Base-by-base conservation (phyloP, 2,329 filamentous ascomycete genomes). In the Aspergillus arachidicola region DNA sequence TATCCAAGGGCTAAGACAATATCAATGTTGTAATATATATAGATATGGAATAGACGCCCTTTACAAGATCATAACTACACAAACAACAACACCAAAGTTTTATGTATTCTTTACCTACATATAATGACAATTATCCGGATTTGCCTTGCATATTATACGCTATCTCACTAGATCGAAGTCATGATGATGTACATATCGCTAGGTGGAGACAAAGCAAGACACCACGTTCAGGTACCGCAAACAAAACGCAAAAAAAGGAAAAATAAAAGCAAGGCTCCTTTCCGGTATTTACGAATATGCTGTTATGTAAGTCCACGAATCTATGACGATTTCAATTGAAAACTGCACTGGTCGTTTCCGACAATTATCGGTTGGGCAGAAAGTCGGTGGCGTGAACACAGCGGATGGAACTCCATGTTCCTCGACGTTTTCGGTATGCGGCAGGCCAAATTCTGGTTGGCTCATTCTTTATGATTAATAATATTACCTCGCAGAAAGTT, bases 321-420 rank as follows among this genome's bases (percentile, higher is more conserved):
- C 16, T 12, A 45, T 11, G n/a, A 12, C 21, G 3, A 19, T 36
- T 36, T n/a, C 12, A 38, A 55, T 26, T 38, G 11, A 38, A 11
- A 34, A 9, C 14, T 34, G 48, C 14, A 4, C 19, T 21, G 26
- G 23, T n/a, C 28, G 28, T 38, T 38, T 38, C 11, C 32, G 12
- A 53, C 3, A 28, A 19, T 55, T 38, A 12, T 55, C 32, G 32
- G 51, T 55, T 55, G 51, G 51, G 51, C 51, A 55, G 51, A 55
- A 38, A 55, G n/a, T 55, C 26, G 51, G 32, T 55, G 51, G 51
- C 51, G 32, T 55, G 32, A 55, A 55, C 51, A 38, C n/a, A 41
- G 16, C 16, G 6, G 38, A 41, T 41, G 36, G 51, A 54, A 53
- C 50, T 32, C 32, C 50, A 50, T 54, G 50, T 54, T 55, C 32